Conservation (phyloP, 176 grass and related monocot species). For the Guadua angustifolia region DNA sequence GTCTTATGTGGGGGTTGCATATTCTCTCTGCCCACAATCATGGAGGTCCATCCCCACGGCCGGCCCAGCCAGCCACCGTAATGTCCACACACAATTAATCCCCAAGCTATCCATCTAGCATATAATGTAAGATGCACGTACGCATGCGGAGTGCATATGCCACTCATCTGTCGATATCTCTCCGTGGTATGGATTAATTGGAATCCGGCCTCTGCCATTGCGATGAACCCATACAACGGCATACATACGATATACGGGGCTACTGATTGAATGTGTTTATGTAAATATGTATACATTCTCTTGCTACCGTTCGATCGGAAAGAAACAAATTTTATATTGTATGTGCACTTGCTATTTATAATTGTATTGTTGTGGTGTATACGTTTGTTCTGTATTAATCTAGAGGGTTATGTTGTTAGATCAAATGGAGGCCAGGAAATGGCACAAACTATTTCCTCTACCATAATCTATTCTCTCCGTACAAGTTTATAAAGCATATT, state of each 20-base stretch:
- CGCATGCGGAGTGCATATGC: not conserved
- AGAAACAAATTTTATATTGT: not conserved
- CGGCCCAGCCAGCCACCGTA: not conserved
- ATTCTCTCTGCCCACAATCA: constrained; percentile 55
- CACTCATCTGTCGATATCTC: not conserved
- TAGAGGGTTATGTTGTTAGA: not conserved
- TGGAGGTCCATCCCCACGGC: constrained; percentile 40
- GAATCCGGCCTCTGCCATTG: not conserved
- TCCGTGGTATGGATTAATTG: not conserved
- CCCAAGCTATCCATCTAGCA: not conserved
- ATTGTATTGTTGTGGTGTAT: not conserved
- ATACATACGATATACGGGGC: not conserved
- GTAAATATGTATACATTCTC: too few species aligned
- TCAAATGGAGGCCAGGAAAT: not conserved
- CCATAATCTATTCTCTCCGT: too few species aligned
- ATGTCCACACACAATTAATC: constrained; percentile 49
- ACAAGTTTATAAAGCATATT: too few species aligned
- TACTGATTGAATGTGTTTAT: not conserved
- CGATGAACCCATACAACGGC: not conserved
- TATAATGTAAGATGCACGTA: not conserved
- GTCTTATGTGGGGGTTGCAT: constrained; percentile 66
- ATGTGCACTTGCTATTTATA: not conserved
- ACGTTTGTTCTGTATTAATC: not conserved
- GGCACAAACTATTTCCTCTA: not conserved
- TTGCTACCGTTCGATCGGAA: not conserved